Conservation (phyloP, 768 basidiomycete species). For the Scleroderma bovista region DNA sequence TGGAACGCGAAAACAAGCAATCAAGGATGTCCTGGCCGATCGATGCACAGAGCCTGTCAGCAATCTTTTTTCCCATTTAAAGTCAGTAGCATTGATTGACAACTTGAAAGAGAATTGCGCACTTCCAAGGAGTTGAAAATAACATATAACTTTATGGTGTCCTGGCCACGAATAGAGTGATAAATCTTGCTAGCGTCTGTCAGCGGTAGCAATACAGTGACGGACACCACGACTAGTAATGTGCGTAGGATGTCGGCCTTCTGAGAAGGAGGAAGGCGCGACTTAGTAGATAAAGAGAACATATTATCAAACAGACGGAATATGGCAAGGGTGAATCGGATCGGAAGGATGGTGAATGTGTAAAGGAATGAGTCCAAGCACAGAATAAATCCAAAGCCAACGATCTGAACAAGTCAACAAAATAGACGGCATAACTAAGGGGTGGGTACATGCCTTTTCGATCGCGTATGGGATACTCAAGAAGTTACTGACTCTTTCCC, state of each 20-base stretch:
- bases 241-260: constrained; percentile 90
- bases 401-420: constrained; percentile 49
- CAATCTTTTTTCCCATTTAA: constrained; percentile 57
- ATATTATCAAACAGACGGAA: constrained; percentile 49
- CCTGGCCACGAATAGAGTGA: constrained; percentile 94
- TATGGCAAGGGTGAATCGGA: constrained; percentile 69
- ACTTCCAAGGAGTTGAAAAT: constrained; percentile 99
- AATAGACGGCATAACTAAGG: not conserved
- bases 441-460: constrained; percentile 66
- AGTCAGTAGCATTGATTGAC: not conserved
- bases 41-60: constrained; percentile 88
- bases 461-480: constrained; percentile 86
- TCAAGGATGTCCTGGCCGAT: constrained; percentile 98
- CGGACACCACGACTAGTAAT: constrained; percentile 67
- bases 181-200: constrained; percentile 98
- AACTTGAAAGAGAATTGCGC: constrained; percentile 20
- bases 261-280: constrained; percentile 74
- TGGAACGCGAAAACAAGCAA: constrained; percentile 91
- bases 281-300: constrained; percentile 43
- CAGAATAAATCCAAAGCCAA: constrained; percentile 86
- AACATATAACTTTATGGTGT: constrained; percentile 98
- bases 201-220: constrained; percentile 69
- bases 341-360: constrained; percentile 95
- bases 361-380: constrained; percentile 97
- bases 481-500: constrained; percentile 97